Base-by-base conservation (phyloP, 2,329 filamentous ascomycete genomes). In the Claviceps sp. region DNA sequence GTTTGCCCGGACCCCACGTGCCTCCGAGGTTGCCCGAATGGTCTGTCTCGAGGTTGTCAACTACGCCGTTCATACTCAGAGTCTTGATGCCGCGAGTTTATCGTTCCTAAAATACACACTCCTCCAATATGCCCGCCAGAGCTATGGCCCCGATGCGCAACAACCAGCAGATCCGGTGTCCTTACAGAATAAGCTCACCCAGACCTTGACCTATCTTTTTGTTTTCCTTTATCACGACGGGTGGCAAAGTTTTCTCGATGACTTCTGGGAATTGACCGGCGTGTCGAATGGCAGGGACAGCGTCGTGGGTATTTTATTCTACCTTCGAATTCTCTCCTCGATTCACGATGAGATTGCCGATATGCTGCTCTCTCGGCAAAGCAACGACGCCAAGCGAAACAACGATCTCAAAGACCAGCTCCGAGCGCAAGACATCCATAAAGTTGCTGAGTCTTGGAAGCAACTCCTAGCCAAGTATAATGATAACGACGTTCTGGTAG, bases 301-400 rank as follows among this genome's bases (percentile, higher is more conserved):
- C 64, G 69, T 81, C 40, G 66, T 77, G 1, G 91, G 88, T 3
- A 86, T 93, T 47, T 73, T 90, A 38, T 81, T 98, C 60, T 97
- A 96, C 69, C 78, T 98, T 52, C 85, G 91, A 50, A 82, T 96
- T 57, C 77, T 97, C 47, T 80, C 84, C 58, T 93, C 90, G 38
- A 84, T 98, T 47, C 93, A 98, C 64, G 93, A 98, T 61, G 93
- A 98, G 68, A 96, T 98, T 62, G 93, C 91, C 57, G 93, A 98
- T 70, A 83, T 93, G 60, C 77, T 97, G 57, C 78, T 97, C 50
- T 82, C 85, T 47, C 81, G 91, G 41, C 83, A 89, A 50, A 80
- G 78, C 45, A 80, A 79, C 52, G 89, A 97, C 63, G 81, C 85
- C 59, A 91, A 89, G 68, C 84, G 87, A 56, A 94, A 95, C 65